Evolutionary conservation across 164 flowering plant genomes (phyloP), one percentile per base, ranked within the genome.

Genomic region (Hamamelis virginiana): DNA sequence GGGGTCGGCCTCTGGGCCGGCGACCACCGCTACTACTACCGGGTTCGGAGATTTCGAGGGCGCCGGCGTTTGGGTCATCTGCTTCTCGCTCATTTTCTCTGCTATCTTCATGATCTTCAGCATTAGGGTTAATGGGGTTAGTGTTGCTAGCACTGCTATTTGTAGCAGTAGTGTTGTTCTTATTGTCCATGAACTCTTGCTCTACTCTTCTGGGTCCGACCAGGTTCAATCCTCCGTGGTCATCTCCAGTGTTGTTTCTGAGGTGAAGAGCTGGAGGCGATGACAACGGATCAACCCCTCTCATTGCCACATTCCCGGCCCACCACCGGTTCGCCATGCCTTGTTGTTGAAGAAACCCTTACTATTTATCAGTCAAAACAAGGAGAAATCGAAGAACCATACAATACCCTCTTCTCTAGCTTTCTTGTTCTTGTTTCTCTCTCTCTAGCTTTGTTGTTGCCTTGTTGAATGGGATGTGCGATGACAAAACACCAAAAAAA

Each of bases 291-390:
- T 82, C 81, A n/a, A 77, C 76, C 26, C 78, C 84, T 74, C 84
- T 82, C 90, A 88, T 81, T 19, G 82, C 91, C 46, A 82, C 79
- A 74, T 85, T 87, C 33, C 87, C 94, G 5, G 85, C 83, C 97
- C 97, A 91, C 97, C 95, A 91, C 45, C 87, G 81, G 74, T 88
- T 88, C 47, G 91, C 88, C 92, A 88, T 84, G 1, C 69, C 63
- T 75, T 50, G 61, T 64, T 23, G 12, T 67, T 10, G 58, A 59
- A 44, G 19, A 57, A 28, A 58, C 25, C 11, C 55, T 51, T 52
- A 1, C 48, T 55, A 8, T 19, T 56, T 41, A 14, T 26, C 15
- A 19, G 41, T 45, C 69, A 55, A 67, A 41, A 13, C 2, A 67
- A 56, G 2, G 21, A 15, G 59, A 51, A 22, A 18, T n/a, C 55